Evolutionary conservation across 2,329 filamentous ascomycete species (phyloP), one percentile per base, ranked within the genome.

Genomic region (Trichoderma polysporum): DNA sequence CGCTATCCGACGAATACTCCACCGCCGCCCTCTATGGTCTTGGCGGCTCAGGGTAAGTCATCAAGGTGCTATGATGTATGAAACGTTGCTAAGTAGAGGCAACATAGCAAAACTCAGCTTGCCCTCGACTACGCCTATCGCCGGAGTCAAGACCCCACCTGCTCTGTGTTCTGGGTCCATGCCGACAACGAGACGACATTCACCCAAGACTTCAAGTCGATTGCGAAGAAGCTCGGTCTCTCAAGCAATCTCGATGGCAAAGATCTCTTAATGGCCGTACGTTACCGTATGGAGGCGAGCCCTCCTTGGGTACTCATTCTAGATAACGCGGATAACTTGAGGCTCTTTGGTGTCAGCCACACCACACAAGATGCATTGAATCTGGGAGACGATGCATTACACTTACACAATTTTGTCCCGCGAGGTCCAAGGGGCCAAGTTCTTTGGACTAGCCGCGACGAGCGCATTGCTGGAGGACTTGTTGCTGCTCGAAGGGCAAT

Each of bases 121-220:
- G 77, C 78, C 1, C 68, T 79, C 4, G 72, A 78, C 12, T 80
- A 75, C 63, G 76, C 75, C 1, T 76, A 78, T 63, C 60, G 61
- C 6, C 71, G 71, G 60, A 62, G 67, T 17, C 17, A 66, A 3
- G 69, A 71, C 15, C 57, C 66, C 0, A 29, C 61, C 4, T 76
- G 74, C 60, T 78, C 75, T 0, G 70, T 80, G 1, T 79, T 80
- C 67, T 80, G 76, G 78, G 74, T 80, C 2, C 75, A 78, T 65
- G 78, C 77, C 15, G 73, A 77, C 61, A 76, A 66, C 57, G 68
- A 73, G 47, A 70, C 72, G 10, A 77, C 74, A 6, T 77, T 80
- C 49, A 50, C 66, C 1, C 70, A 74, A 13, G 74, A 74, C 63
- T 79, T 76, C 54, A 73, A 70, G 50, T 59, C 54, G 0, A 76